A percentile compares a stretch with the other conserved stretches of the same genome.
Evolutionary conservation across 2,329 filamentous ascomycete genomes (phyloP).

Genomic region (Byssoonygena ceratinophila): DNA sequence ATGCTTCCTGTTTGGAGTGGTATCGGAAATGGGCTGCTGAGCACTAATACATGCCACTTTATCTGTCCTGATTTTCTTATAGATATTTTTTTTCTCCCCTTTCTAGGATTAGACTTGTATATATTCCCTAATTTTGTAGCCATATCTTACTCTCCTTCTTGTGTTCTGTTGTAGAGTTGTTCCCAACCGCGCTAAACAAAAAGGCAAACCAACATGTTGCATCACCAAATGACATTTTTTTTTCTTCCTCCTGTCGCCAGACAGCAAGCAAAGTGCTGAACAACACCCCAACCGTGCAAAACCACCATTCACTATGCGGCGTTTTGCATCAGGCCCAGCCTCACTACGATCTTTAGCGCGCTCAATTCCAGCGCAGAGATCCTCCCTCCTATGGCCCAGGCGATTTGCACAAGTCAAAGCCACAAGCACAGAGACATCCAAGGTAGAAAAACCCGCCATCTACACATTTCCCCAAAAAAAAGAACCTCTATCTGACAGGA

Average conservation of each 20-base stretch:
- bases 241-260: not conserved
- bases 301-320: slow-evolving; percentile 5
- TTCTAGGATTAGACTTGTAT: not conserved
- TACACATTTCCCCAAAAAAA: not conserved
- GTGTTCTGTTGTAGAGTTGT: not conserved
- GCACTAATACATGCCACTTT: slow-evolving; percentile 25
- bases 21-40: slow-evolving; percentile 65
- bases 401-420: slow-evolving; percentile 4
- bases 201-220: not conserved
- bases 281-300: not conserved
- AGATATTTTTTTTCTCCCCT: not conserved
- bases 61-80: not conserved
- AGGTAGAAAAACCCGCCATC: not conserved
- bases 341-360: slow-evolving; percentile 4
- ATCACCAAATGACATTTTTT: not conserved
- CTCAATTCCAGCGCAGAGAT: not conserved
- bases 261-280: not conserved
- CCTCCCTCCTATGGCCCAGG: not conserved
- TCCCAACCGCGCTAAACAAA: not conserved
- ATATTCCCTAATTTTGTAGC: not conserved
- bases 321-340: slow-evolving; percentile 1
- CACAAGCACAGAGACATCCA: not conserved
- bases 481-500: not conserved
- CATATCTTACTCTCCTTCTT: not conserved
- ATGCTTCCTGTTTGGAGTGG: slow-evolving; percentile 78